Conservation (phyloP, 2,329 filamentous ascomycete genomes). For the Plenodomus biglobosus region DNA sequence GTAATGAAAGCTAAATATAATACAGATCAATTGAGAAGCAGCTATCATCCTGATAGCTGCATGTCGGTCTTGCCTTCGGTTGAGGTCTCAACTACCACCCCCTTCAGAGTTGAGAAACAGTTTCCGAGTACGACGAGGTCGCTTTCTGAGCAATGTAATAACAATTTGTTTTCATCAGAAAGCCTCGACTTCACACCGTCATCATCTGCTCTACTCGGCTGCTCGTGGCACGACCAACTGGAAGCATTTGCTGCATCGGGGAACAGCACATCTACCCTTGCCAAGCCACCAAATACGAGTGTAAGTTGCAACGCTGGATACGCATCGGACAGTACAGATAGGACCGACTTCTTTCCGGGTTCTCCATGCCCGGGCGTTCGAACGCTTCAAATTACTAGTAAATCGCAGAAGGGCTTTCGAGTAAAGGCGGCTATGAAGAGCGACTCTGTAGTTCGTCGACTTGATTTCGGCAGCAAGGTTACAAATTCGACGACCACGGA, state of each 20-base stretch:
- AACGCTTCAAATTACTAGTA: neutral
- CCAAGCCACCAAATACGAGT: neutral
- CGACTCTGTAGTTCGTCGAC: neutral
- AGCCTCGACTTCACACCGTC: neutral
- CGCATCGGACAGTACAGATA: neutral
- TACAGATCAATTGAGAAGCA: neutral
- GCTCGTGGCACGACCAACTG: neutral
- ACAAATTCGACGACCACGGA: too few species aligned
- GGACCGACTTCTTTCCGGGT: neutral
- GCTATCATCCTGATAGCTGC: neutral
- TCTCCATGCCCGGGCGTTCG: neutral
- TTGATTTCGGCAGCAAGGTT: neutral
- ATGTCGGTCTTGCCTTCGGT: neutral
- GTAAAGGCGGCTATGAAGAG: too few species aligned
- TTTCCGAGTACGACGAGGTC: neutral
- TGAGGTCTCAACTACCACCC: neutral
- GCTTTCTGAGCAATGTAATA: neutral
- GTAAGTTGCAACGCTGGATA: neutral
- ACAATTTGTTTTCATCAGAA: neutral
- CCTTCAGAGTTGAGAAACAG: neutral
- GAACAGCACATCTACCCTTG: neutral
- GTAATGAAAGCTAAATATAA: neutral
- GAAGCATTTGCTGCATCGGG: neutral
- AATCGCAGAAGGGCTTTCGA: neutral
- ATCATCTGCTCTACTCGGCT: neutral